Base-by-base conservation (phyloP, 352 stramenopile genomes). In the Phytopythium delawarense region DNA sequence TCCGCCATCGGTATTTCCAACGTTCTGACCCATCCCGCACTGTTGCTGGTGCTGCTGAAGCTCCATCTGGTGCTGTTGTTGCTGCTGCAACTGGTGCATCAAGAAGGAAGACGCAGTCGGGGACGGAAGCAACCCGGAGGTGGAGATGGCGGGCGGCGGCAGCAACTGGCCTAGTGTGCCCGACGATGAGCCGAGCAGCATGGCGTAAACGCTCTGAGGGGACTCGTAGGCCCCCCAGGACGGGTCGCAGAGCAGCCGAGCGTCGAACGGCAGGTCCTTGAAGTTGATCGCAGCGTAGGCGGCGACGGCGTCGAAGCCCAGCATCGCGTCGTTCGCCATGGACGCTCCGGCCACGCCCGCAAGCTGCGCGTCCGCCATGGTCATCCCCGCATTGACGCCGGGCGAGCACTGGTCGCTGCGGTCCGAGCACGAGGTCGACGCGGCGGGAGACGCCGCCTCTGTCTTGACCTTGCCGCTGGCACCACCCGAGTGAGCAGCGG, bases 171-270 rank as follows among this genome's bases (percentile, higher is more conserved):
- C 23, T 13, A 52, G 46, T 2, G 52, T 7, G 2, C 52, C 61
- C 35, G 30, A 62, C 57, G 32, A 72, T 37, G 61, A 78, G 69
- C 25, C 64, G 69, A 55, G 64, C 54, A 81, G 57, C 53, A 84
- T 56, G 21, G 71, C 75, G 66, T 83, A 87, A 61, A 87, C 80
- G 48, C 76, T 81, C 52, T 81, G 78, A 15, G 78, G 75, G 13
- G 73, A 74, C 45, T 87, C 78, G 46, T 76, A 78, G 5, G 64
- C 67, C 64, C 73, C 28, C 28, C 56, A 62, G 28, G 56, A 87
- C 48, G 68, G 65, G 16, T 84, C 75, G 5, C 72, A 67, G 12
- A 84, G 72, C 40, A 79, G 79, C 12, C 77, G 65, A 7, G 77
- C 69, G 56, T 84, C 75, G 42, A 84, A 84, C 42, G 70, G 67